These are phyloP conservation scores for Aspergillus caelatus DNA, from an alignment of 2,329 filamentous ascomycete genomes.

Conservation along the genomic window DNA sequence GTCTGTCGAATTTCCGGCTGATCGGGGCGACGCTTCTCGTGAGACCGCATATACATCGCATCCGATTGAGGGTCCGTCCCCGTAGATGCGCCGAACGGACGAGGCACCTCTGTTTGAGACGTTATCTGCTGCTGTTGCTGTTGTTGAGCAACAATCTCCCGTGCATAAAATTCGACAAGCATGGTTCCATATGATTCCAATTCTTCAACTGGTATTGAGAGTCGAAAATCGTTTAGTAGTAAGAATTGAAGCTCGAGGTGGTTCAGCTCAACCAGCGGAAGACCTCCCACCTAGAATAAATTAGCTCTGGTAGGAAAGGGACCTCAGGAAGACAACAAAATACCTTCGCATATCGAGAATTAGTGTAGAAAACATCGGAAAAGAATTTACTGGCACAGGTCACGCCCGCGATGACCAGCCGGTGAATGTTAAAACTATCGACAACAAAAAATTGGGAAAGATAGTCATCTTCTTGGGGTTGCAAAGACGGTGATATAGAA, in stretches of 20 bases:
- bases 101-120: slow-evolving; percentile 22
- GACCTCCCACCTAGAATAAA: slow-evolving; percentile 75
- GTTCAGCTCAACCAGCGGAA: slow-evolving; percentile 90
- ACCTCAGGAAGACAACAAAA: neutral
- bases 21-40: slow-evolving; percentile 27
- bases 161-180: slow-evolving; percentile 96
- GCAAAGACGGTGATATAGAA: slow-evolving; percentile 36
- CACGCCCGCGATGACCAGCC: slow-evolving; percentile 92
- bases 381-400: slow-evolving; percentile 99
- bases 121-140: slow-evolving; percentile 36
- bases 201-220: slow-evolving; percentile 91
- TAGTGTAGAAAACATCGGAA: slow-evolving; percentile 97
- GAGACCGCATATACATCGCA: slow-evolving; percentile 38
- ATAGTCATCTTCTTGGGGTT: slow-evolving; percentile 51
- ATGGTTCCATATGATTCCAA: slow-evolving; percentile 97
- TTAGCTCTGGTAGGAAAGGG: neutral
- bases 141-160: slow-evolving; percentile 76
- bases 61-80: slow-evolving; percentile 26
- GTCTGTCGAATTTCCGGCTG: slow-evolving; percentile 34
- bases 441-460: slow-evolving; percentile 84
- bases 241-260: slow-evolving; percentile 96
- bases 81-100: slow-evolving; percentile 20
- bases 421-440: slow-evolving; percentile 98
- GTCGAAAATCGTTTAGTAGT: slow-evolving; percentile 90
- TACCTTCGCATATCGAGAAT: slow-evolving; percentile 98